phyloP scores from a whole-genome alignment of 1,139 yeast genomes.

The Hansenula lynferdii region DNA sequence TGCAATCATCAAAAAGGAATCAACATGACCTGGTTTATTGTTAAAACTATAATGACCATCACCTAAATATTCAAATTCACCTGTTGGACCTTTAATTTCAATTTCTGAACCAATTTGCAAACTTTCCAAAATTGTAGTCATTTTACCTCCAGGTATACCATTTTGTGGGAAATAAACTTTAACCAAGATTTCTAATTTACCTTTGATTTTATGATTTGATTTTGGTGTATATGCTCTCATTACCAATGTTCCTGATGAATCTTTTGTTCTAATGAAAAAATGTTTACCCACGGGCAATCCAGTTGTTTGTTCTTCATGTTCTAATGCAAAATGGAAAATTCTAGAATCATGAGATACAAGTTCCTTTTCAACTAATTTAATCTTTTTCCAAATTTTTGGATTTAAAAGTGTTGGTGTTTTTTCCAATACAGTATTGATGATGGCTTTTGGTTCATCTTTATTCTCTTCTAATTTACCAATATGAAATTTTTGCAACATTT shows the following conservation, averaged over 20 bases:
- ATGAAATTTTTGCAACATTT: constrained; percentile 20
- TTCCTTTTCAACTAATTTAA: constrained; percentile 14
- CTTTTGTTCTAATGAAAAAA: constrained; percentile 38
- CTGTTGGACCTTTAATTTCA: constrained; percentile 52
- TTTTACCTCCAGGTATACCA: constrained; percentile 25
- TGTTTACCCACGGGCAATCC: constrained; percentile 60
- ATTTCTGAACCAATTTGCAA: constrained; percentile 23
- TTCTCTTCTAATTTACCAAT: constrained; percentile 16
- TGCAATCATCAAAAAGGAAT: constrained; percentile 46
- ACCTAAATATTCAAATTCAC: constrained; percentile 50
- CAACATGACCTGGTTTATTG: constrained; percentile 25
- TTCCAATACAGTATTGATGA: neutral
- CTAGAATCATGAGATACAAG: constrained; percentile 23
- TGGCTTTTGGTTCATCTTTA: neutral
- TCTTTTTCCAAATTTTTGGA: constrained; percentile 22
- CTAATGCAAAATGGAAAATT: constrained; percentile 24
- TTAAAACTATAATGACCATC: constrained; percentile 29
- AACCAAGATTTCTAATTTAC: constrained; percentile 23
- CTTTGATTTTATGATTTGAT: constrained; percentile 23
- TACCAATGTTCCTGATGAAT: constrained; percentile 20
- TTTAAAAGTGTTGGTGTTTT: constrained; percentile 15
- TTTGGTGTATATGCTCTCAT: constrained; percentile 46
- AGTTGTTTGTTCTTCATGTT: constrained; percentile 24
- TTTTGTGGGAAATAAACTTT: constrained; percentile 26
- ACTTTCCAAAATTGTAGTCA: constrained; percentile 24